Conservation (phyloP, 352 stramenopile species). For the Phytophthora podocarpi region DNA sequence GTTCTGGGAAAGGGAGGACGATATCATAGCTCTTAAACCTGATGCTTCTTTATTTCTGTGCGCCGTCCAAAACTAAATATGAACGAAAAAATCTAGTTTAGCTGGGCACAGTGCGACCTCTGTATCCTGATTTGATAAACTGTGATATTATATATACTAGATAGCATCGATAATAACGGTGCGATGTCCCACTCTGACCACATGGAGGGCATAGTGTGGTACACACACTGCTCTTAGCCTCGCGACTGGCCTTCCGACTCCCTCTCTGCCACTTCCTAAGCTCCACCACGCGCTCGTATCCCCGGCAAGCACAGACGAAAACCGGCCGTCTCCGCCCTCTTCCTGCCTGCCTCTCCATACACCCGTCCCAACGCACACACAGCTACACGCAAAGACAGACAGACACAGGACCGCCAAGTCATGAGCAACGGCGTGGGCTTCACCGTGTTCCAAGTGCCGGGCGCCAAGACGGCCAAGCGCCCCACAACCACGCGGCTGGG, state of each 20-base stretch:
- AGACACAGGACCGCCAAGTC: conserved; percentile 3
- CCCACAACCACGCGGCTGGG: conserved; percentile 25
- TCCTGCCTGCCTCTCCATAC: background rate
- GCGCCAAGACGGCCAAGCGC: conserved; percentile 39
- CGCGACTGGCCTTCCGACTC: conserved; percentile 3
- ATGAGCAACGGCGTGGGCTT: conserved; percentile 61
- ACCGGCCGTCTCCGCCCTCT: conserved; percentile 5
- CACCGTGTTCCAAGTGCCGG: conserved; percentile 72
- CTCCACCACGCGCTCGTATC: conserved; percentile 1
- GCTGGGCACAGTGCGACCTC: no score
- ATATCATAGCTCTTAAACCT: background rate
- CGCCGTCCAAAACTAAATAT: no score
- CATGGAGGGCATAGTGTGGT: background rate
- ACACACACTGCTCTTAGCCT: conserved; percentile 7
- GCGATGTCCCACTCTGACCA: conserved; percentile 9
- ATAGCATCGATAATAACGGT: background rate
- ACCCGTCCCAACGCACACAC: no score
- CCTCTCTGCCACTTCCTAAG: conserved; percentile 24
- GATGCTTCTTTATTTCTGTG: background rate
- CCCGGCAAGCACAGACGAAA: conserved; percentile 12
- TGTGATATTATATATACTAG: background rate
- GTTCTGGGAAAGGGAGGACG: conserved; percentile 6
- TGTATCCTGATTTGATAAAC: background rate
- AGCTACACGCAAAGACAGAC: no score
- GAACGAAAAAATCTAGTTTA: no score